phyloP scores from a whole-genome alignment of 202 grass and related monocot species.

The Brachypodium distachyon region DNA sequence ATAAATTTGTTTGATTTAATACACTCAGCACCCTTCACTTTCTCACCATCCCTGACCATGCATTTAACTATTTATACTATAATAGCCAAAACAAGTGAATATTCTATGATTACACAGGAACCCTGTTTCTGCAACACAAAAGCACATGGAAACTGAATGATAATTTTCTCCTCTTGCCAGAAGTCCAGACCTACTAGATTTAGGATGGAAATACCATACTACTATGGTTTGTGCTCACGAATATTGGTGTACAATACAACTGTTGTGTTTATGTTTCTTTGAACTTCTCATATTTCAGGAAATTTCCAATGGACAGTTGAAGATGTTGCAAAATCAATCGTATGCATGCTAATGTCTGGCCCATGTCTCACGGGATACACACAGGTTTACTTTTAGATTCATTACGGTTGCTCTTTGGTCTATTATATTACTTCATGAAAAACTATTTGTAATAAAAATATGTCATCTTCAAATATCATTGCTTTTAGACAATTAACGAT shows the following conservation, averaged over 20 bases:
- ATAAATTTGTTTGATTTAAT: background rate
- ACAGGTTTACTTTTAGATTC: conserved; percentile 46
- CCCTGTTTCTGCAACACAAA: background rate
- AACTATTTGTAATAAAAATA: conserved; percentile 17
- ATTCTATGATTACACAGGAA: background rate
- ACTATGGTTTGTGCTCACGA: background rate
- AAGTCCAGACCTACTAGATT: background rate
- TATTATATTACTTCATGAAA: background rate
- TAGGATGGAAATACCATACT: background rate
- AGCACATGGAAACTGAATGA: background rate
- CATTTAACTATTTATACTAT: background rate
- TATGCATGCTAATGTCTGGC: conserved; percentile 97
- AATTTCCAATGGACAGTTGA: conserved; percentile 98
- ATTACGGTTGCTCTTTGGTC: background rate
- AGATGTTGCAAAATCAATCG: conserved; percentile 90
- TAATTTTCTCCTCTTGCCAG: background rate
- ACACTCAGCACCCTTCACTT: background rate
- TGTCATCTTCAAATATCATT: conserved; percentile 31
- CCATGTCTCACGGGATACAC: conserved; percentile 95
- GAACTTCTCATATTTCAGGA: conserved; percentile 36
- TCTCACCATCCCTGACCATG: background rate
- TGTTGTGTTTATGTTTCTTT: conserved; percentile 7
- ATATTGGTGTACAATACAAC: background rate
- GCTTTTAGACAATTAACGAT: conserved; percentile 85
- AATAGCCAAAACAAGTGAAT: background rate